Evolutionary conservation across 1,284 basidiomycete genomes (phyloP).

Genomic region (Kwoniella shivajii): DNA sequence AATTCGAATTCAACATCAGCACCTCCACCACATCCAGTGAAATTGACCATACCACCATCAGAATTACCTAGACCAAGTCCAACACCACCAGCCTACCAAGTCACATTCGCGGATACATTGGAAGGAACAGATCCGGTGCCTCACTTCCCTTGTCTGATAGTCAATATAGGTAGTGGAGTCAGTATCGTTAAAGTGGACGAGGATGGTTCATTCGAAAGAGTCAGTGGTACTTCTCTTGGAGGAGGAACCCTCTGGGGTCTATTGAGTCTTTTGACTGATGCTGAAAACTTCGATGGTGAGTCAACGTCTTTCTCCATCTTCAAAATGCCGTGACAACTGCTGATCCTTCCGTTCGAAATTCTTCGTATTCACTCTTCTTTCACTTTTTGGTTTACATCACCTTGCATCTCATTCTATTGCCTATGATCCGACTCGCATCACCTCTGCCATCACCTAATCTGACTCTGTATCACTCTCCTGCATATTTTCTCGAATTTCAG

Average conservation of each 20-base stretch:
- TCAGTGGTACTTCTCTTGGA: conserved; percentile 94
- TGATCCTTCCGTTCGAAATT: too few relatives aligned
- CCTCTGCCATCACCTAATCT: too few relatives aligned
- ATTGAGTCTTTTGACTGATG: conserved; percentile 89
- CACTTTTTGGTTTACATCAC: too few relatives aligned
- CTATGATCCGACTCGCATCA: too few relatives aligned
- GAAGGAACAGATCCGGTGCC: conserved; percentile 60
- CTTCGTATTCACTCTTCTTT: too few relatives aligned
- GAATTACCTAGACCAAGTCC: conserved; percentile 85
- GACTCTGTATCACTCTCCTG: too few relatives aligned
- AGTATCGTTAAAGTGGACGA: conserved; percentile 97
- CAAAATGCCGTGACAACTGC: not conserved
- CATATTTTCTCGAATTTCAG: conserved; percentile 61
- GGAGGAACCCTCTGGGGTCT: conserved; percentile 99
- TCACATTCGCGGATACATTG: conserved; percentile 73
- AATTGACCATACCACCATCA: conserved; percentile 34
- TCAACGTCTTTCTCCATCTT: conserved; percentile 15
- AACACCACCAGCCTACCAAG: conserved; percentile 84
- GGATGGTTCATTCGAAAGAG: conserved; percentile 91
- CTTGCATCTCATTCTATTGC: too few relatives aligned
- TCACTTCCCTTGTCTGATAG: conserved; percentile 92
- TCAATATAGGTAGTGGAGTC: conserved; percentile 98
- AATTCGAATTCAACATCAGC: not conserved
- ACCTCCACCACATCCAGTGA: not conserved
- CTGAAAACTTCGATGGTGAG: conserved; percentile 93